Conservation (phyloP, 495 filamentous ascomycete genomes). For the Aspergillus sparsus region DNA sequence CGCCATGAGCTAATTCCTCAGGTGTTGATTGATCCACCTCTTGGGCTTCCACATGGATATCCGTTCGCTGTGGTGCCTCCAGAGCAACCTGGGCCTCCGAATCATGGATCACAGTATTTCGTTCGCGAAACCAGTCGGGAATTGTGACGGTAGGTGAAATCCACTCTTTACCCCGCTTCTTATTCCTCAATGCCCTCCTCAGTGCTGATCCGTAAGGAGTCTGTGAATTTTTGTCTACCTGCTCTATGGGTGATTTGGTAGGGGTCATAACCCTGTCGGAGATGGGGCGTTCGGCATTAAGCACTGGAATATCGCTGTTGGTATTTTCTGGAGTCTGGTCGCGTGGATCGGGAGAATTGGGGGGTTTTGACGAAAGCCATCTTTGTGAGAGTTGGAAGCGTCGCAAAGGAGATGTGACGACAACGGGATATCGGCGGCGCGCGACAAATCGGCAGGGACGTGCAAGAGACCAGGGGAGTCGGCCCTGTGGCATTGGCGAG, state of each 20-base stretch:
- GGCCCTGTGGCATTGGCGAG: constrained; percentile 43
- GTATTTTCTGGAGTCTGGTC: constrained; percentile 25
- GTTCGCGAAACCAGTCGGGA: constrained; percentile 44
- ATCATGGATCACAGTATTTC: constrained; percentile 34
- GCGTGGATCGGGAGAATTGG: constrained; percentile 32
- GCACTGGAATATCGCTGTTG: constrained; percentile 28
- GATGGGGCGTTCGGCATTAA: constrained; percentile 26
- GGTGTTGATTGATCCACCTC: constrained; percentile 15
- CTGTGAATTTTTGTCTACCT: constrained; percentile 26
- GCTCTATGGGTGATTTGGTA: constrained; percentile 21
- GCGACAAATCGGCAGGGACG: constrained; percentile 49
- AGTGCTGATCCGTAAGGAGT: constrained; percentile 45
- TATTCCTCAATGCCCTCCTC: constrained; percentile 43
- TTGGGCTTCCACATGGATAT: constrained; percentile 26
- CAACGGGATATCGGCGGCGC: constrained; percentile 43
- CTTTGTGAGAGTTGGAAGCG: constrained; percentile 41
- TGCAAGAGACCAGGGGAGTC: constrained; percentile 35
- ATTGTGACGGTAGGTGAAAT: constrained; percentile 27
- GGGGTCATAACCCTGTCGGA: constrained; percentile 17
- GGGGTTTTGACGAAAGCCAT: constrained; percentile 38
- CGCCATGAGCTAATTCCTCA: constrained; percentile 24
- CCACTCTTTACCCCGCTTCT: constrained; percentile 28
- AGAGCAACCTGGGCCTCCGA: constrained; percentile 7
- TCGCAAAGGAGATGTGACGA: constrained; percentile 30
- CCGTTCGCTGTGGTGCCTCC: constrained; percentile 30